Evolutionary conservation across 2,329 filamentous ascomycete genomes (phyloP).

Genomic region (Talaromyces sp.): DNA sequence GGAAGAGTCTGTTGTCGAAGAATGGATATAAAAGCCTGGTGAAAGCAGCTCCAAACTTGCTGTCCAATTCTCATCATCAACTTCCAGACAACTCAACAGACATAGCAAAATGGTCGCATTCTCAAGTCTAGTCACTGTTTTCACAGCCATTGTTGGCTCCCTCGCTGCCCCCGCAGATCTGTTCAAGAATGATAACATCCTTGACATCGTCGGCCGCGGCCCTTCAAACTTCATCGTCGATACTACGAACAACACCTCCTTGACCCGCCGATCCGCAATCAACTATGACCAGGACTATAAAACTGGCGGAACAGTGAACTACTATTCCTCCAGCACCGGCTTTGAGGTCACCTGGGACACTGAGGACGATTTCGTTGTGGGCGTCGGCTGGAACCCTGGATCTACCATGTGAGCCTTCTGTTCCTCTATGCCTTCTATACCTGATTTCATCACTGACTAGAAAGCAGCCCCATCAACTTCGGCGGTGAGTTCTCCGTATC

Average conservation of each 20-base stretch:
- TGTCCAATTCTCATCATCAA: background rate
- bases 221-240: slow-evolving; percentile 8
- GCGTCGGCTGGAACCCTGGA: slow-evolving; percentile 59
- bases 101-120: slow-evolving; percentile 9
- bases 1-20: background rate
- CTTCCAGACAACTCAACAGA: background rate
- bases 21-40: background rate
- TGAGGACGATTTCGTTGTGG: slow-evolving; percentile 54
- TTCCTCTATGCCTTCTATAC: background rate
- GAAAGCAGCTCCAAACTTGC: background rate
- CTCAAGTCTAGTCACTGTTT: background rate
- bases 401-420: slow-evolving; percentile 42
- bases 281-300: slow-evolving; percentile 11
- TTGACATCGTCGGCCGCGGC: background rate
- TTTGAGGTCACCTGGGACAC: slow-evolving; percentile 49
- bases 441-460: no score
- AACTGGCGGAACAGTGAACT: slow-evolving; percentile 40
- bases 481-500: slow-evolving; percentile 28
- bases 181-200: background rate
- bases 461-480: slow-evolving; percentile 26
- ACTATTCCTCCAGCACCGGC: slow-evolving; percentile 45
- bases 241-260: background rate
- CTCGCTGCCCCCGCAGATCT: slow-evolving; percentile 7
- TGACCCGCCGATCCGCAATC: slow-evolving; percentile 4
- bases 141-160: background rate